Base-by-base conservation (phyloP, 495 filamentous ascomycete species). In the Penicillium macrosclerotiorum region DNA sequence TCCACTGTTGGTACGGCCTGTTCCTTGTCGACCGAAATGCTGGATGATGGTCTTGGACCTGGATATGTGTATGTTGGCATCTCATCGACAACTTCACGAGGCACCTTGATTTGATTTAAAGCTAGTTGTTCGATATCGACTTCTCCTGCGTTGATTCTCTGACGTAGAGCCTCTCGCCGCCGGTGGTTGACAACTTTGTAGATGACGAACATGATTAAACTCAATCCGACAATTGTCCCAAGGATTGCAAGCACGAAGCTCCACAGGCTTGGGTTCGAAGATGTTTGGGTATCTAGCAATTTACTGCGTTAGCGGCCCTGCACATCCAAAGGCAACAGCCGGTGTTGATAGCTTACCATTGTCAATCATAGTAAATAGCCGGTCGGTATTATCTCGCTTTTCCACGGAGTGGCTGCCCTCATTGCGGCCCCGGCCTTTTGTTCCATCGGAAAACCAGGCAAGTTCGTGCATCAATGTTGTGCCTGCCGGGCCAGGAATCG, bases 61-160 rank as follows among this genome's bases (percentile, higher is more conserved):
- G 72, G 71, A 61, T 92, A 95, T 3, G 79, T 82, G 56, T 86
- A 90, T 1, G 89, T 54, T 2, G 90, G 90, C 55, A 95, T 77
- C 8, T 73, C 71, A 23, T 88, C 73, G 8, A 96, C 73, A 35
- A 84, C 67, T 20, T 80, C 73, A 31, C 68, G 69, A 4, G 91
- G 88, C 0, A 94, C 84, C 8, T 75, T 86, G 11, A 90, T 59
- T 9, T 81, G 74, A 50, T 85, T 88, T 55, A 95, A 85, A 6
- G 89, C 90, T 40, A 93, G 67, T 1, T 75, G 77, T 57, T 95
- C 90, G 1, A 95, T 65, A 55, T 94, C 85, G 8, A 93, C 80
- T 54, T 95, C 84, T 13, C 90, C 89, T 12, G 72, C 73, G 33
- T 76, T 73, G 13, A 96, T 80, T 12, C 89, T 80, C 14, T 81